phyloP scores from a whole-genome alignment of 2,329 filamentous ascomycete species.

The Penicillium sp. region DNA sequence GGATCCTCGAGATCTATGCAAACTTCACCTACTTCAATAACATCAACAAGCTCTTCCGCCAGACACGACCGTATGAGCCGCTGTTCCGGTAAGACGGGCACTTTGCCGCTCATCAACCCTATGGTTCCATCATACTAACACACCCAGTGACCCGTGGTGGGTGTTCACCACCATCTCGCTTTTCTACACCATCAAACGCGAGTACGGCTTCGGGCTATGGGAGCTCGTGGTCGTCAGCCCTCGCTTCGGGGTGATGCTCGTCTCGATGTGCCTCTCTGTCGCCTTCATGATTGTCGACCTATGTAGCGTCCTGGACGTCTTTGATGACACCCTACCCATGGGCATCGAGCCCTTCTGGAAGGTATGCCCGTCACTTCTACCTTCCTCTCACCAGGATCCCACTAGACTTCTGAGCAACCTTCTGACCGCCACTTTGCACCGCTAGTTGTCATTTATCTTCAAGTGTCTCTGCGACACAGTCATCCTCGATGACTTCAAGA shows the following conservation, averaged over 20 bases:
- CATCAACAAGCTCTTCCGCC: conserved; percentile 52
- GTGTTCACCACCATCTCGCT: conserved; percentile 60
- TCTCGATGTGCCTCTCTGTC: conserved; percentile 60
- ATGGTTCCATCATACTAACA: background rate
- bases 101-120: background rate
- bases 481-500: conserved; percentile 67
- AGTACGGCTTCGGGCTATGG: conserved; percentile 58
- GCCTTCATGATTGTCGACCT: conserved; percentile 62
- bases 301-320: conserved; percentile 55
- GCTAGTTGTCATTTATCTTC: conserved; percentile 57
- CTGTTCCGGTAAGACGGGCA: conserved; percentile 50
- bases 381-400: no score
- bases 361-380: conserved; percentile 25
- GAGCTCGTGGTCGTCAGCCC: conserved; percentile 61
- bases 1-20: conserved; percentile 63
- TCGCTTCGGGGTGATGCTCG: conserved; percentile 62
- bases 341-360: conserved; percentile 67
- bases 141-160: conserved; percentile 62
- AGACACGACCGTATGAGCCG: conserved; percentile 59
- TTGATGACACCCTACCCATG: conserved; percentile 44
- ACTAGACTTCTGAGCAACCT: background rate
- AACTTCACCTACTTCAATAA: conserved; percentile 64
- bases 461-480: conserved; percentile 67
- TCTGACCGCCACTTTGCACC: background rate
- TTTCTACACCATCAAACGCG: conserved; percentile 61